Conservation (phyloP, 352 stramenopile genomes). For the Phytophthora capsici region DNA sequence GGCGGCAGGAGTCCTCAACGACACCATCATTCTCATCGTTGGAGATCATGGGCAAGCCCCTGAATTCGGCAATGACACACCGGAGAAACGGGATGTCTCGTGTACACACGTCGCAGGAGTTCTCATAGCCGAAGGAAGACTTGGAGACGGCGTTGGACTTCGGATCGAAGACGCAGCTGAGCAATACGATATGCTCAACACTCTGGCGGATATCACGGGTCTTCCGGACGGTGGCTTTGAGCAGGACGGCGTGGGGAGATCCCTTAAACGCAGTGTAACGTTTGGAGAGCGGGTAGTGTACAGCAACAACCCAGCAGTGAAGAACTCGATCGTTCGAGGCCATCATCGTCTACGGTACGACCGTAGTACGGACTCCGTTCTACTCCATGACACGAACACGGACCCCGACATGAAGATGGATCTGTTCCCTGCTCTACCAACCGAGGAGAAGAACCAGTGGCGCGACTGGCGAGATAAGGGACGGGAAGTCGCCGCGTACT, state of each 20-base stretch:
- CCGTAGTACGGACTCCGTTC: constrained; percentile 24
- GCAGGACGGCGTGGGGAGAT: constrained; percentile 39
- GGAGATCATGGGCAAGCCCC: constrained; percentile 54
- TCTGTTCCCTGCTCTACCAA: constrained; percentile 28
- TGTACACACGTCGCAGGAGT: constrained; percentile 37
- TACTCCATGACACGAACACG: constrained; percentile 36
- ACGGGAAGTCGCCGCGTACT: constrained; percentile 52
- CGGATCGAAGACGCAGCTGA: constrained; percentile 35
- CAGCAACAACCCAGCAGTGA: constrained; percentile 56
- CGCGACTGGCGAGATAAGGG: constrained; percentile 22
- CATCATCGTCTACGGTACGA: constrained; percentile 52
- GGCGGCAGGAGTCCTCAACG: constrained; percentile 42
- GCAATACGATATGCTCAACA: constrained; percentile 52
- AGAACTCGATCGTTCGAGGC: constrained; percentile 44
- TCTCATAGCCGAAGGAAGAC: constrained; percentile 40
- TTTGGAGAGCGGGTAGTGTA: constrained; percentile 44
- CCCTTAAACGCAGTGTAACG: constrained; percentile 45
- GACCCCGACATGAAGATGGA: constrained; percentile 44
- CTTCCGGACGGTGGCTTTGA: constrained; percentile 37
- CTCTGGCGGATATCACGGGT: constrained; percentile 42
- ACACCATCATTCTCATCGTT: constrained; percentile 57
- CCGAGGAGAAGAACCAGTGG: constrained; percentile 18
- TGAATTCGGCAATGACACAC: constrained; percentile 34
- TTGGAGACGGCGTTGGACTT: constrained; percentile 28
- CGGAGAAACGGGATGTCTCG: constrained; percentile 40